Evolutionary conservation across 148 eudicot species (phyloP).

Genomic region (Gaultheria prostrata): DNA sequence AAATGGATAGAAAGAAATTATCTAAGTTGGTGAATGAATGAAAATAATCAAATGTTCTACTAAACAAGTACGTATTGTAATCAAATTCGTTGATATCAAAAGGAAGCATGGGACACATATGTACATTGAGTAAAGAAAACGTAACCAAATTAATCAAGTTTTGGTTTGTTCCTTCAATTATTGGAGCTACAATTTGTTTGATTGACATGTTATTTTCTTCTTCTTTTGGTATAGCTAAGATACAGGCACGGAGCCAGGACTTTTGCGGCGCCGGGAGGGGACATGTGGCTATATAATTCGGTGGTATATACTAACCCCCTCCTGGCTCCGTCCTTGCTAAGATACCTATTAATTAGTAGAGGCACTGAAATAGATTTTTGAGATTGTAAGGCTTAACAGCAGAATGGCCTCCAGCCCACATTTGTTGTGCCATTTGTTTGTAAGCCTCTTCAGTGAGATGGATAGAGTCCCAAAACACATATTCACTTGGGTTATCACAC

Average conservation of each 20-base stretch:
- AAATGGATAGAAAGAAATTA: no score
- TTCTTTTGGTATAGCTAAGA: not conserved
- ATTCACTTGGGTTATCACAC: conserved; percentile 29
- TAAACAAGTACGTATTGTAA: not conserved
- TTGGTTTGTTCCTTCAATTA: not conserved
- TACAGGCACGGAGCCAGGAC: no score
- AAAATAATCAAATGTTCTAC: not conserved
- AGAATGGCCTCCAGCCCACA: conserved; percentile 27
- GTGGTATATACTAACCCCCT: no score
- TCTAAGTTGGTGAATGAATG: not conserved
- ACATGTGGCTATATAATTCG: no score
- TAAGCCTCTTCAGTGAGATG: conserved; percentile 38
- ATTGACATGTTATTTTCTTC: not conserved
- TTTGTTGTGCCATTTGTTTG: conserved; percentile 37
- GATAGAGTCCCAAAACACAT: conserved; percentile 45
- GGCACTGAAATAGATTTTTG: conserved; percentile 12
- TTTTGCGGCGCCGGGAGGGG: no score
- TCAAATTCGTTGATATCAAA: not conserved
- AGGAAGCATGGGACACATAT: not conserved
- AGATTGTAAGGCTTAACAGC: conserved; percentile 19
- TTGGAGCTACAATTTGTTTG: not conserved
- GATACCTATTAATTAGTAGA: not conserved
- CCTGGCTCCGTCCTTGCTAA: no score
- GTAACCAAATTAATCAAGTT: not conserved
- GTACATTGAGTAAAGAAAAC: not conserved